Evolutionary conservation across 2,329 filamentous ascomycete genomes (phyloP), one percentile per base, ranked within the genome.

Genomic region (Kalmusia sp.): DNA sequence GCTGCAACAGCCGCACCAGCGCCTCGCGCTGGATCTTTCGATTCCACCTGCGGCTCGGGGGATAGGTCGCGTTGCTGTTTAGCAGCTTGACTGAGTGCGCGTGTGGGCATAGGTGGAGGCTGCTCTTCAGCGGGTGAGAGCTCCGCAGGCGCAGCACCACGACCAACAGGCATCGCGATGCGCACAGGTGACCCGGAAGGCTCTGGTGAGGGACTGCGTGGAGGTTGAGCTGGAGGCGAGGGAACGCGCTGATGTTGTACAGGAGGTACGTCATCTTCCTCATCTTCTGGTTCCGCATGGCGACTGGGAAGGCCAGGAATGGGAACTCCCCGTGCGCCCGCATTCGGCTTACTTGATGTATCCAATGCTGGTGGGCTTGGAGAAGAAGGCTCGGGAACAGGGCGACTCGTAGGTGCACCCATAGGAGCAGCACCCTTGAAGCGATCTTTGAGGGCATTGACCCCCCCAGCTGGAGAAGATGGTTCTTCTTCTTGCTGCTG

Each of bases 131-230:
- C 77, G 9, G 79, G 74, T 17, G 84, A 81, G 63, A 88, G 80
- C 25, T 82, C 70, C 27, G 78, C 72, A 8, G 78, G 76, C 30
- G 76, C 73, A 27, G 81, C 78, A 46, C 82, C 84, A 52, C 90
- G 89, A 45, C 86, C 82, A 50, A 98, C 89, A 3, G 95, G 95
- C 75, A 93, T 88, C 12, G 93, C 92, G 62, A 98, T 84, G 44
- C 89, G 90, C 57, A 96, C 88, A 6, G 93, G 93, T 1, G 91
- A 97, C 40, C 80, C 78, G 41, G 87, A 82, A 44, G 79, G 79
- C 44, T 82, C 80, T 44, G 84, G 80, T 50, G 79, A 79, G 54
- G 74, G 73, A 66, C 75, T 77, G 59, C 77, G 74, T 49, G 71
- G 72, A 24, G 33, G 49, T 25, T 60, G 67, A 34, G 65, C 72